phyloP scores from a whole-genome alignment of 257 asterid species.

The Fraxinus quadrangulata region DNA sequence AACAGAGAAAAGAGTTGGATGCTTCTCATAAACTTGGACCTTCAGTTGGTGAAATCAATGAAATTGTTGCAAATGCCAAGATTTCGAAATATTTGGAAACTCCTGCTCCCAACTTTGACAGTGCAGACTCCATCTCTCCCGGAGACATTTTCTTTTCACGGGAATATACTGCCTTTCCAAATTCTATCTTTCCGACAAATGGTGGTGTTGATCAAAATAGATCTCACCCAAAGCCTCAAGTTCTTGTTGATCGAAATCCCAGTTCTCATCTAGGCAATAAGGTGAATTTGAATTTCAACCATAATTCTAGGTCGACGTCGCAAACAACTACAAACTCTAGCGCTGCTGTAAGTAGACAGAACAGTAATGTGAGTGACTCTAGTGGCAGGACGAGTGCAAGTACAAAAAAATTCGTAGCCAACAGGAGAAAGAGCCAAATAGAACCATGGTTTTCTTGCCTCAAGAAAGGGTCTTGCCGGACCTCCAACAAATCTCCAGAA shows the following conservation, averaged over 20 bases:
- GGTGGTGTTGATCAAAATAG: slow-evolving; percentile 25
- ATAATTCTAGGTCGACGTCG: slow-evolving; percentile 25
- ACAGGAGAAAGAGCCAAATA: slow-evolving; percentile 52
- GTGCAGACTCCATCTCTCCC: slow-evolving; percentile 67
- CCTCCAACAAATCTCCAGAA: slow-evolving; percentile 57
- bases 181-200: slow-evolving; percentile 22
- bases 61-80: slow-evolving; percentile 61
- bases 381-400: slow-evolving; percentile 62
- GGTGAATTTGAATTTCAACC: slow-evolving; percentile 26
- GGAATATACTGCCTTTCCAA: slow-evolving; percentile 28
- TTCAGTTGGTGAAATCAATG: slow-evolving; percentile 66
- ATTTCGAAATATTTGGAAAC: slow-evolving; percentile 34
- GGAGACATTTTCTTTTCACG: slow-evolving; percentile 67
- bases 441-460: slow-evolving; percentile 76
- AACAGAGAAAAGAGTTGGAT: slow-evolving; percentile 26
- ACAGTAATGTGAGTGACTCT: slow-evolving; percentile 49
- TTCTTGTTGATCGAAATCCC: slow-evolving; percentile 24
- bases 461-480: slow-evolving; percentile 66
- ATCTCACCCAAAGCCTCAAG: slow-evolving; percentile 42
- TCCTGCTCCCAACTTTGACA: slow-evolving; percentile 34
- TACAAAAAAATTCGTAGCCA: slow-evolving; percentile 50
- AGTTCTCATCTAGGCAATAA: slow-evolving; percentile 21
- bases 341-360: slow-evolving; percentile 51
- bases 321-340: slow-evolving; percentile 36
- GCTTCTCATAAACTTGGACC: slow-evolving; percentile 35